Base-by-base conservation (phyloP, 441 rosid genomes). In the Biscutella auriculata region DNA sequence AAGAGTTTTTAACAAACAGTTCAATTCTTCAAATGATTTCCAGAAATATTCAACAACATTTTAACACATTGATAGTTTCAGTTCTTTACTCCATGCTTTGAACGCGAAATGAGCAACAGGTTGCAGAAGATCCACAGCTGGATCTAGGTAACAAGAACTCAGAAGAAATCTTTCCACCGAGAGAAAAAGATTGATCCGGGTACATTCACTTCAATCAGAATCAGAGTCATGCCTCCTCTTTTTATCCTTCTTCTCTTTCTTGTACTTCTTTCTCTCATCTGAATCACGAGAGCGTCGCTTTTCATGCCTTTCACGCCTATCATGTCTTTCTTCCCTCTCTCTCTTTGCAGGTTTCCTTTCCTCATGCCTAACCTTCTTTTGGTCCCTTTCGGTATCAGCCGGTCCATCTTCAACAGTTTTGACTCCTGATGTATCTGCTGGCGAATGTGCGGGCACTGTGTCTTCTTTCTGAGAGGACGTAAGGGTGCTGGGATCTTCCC, bases 401-500 rank as follows among this genome's bases (percentile, higher is more conserved):
- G 78, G 68, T 57, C 66, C 71, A 40, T 60, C 72, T 61, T 79
- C 78, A 48, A 58, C 79, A 6, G 72, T 6, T 13, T 66, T 76
- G 19, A 59, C 56, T 10, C 27, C 62, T 25, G 72, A 12, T 33
- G 82, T 57, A 51, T 65, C 51, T 23, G 48, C 60, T 8, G 56
- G 59, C 23, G 23, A 19, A 19, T 4, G 23, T 19, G 23, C 23
- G 4, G 23, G 23, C 67, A 35, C 60, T 49, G 47, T 69, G 6
- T 35, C 73, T 61, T 77, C 87, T 36, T 62, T 75, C 26, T 41
- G 60, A 60, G 67, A 25, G 15, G 81, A 45, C 37, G 74, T 54
- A 66, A 87, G 80, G 10, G 95, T 80, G 60, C 57, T 77, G 4
- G 93, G 88, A 66, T 91, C 96, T 77, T 91, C 96, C 92, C 95